Base-by-base conservation (phyloP, 306 rosid genomes). In the Casuarina equisetifolia region DNA sequence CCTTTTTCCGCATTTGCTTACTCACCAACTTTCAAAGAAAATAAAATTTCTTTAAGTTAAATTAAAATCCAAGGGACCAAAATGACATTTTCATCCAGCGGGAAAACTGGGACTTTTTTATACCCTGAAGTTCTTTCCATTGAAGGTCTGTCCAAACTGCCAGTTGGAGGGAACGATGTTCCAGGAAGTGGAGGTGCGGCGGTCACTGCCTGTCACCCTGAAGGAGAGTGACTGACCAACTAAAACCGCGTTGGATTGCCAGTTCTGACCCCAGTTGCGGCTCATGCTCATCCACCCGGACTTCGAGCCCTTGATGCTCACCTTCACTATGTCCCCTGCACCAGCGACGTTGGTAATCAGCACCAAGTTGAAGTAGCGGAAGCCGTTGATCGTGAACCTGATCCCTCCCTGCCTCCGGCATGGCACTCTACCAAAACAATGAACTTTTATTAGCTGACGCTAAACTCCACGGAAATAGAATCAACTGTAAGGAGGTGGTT, bases 241-340 rank as follows among this genome's bases (percentile, higher is more conserved):
- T 80, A 93, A 55, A 20, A 83, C 6, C 0, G 76, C 5, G 45
- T 76, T 74, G 43, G 84, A 78, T 74, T 93, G 98, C 98, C 97
- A 93, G 58, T 93, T 93, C 75, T 93, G 98, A 68, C 98, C 98
- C 98, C 95, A 93, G 80, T 93, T 93, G 0, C 95, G 88, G 57
- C 91, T 93, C 98, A 91, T 43, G 70, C 82, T 82, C 91, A 91
- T 87, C 98, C 98, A 93, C 5, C 75, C 91, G 1, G 85, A 87
- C 12, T 74, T 80, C 2, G 97, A 84, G 0, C 98, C 98, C 57
- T 90, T 91, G 57, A 93, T 79, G 75, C 86, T 87, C 61, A 80
- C 91, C 61, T 66, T 82, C 86, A 82, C 81, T 10, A 93, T 71
- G 72, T 93, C 95, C 16, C 97, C 98, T 64, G 95, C 95, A 1